Evolutionary conservation across 768 basidiomycete species (phyloP), one percentile per base, ranked within the genome.

Genomic region (Trametes punicea): DNA sequence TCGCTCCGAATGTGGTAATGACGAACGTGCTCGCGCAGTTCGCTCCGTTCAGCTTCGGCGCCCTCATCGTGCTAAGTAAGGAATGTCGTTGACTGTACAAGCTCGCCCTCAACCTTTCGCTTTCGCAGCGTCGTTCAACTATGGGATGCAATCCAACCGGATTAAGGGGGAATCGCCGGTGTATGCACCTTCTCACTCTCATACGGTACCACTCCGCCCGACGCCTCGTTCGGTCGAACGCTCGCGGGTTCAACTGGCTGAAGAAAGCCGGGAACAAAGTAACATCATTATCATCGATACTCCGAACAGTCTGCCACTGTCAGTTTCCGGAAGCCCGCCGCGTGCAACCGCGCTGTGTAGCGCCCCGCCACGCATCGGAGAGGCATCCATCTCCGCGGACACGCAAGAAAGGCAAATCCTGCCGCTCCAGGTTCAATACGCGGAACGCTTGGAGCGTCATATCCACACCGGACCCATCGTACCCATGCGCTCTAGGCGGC

Each of bases 11-110:
- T 34, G 67, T 70, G 13, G 64, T 66, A 4, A 56, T 60, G 34
- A 73, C 74, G n/a, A 71, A 68, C 42, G 55, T 73, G 8, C 41
- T 78, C 5, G 74, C 67, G 0, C 72, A 77, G 31, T 75, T 74
- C 42, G 57, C 79, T 16, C 75, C 77, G 1, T 75, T 73, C 56
- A 71, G 73, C 52, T 58, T 79, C 18, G 75, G 74, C 25, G 68
- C 74, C 7, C 50, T 79, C 10, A 54, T 73, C 18, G 77, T 79
- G 18, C 63, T 80, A 15, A 65, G 78, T 79, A 57, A 63, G 75
- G 61, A 10, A 44, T 10, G 13, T 8, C 9, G 6, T 15, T 40
- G 0, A 18, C 13, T 5, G 8, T 26, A 27, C 16, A 21, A 13
- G 11, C 4, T 20, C 20, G 11, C 42, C 18, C 2, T 25, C 26